Evolutionary conservation across 2,329 filamentous ascomycete genomes (phyloP), one percentile per base, ranked within the genome.

Genomic region (Aspergillus ruber): DNA sequence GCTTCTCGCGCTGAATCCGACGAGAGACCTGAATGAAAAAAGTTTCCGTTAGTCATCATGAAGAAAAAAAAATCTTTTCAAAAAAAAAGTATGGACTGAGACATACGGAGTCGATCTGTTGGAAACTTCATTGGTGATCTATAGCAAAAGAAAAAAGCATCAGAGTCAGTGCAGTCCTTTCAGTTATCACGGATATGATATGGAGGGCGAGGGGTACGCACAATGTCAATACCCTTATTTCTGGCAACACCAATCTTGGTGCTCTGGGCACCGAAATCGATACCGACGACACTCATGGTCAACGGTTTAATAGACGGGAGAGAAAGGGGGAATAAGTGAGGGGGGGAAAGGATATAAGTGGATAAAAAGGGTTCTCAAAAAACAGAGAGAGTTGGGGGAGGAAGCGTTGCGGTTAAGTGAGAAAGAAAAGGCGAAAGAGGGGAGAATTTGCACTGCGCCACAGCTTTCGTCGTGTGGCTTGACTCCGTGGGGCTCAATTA

Each of bases 91-190:
- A 21, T 21, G 50, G 32, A 47, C 42, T 48, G 46, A 39, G 46
- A 85, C 90, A 80, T 88, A 96, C 88, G 93, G 93, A 62, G 93
- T 98, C 53, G 89, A 84, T 74, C 93, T 86, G 81, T 98, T 97
- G 59, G 93, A 98, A 63, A 97, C 93, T 75, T 98, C 93, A 80
- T 98, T 98, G 77, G 89, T 86, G 70, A 98, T 95, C 90, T 95
- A 65, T 18, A 48, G 61, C 21, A n/a, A 15, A 45, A 48, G 45
- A 36, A 12, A 46, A 49, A 45, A 49, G 25, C 47, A 38, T 45
- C 29, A 42, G 32, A 42, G 57, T 57, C 44, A 59, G 56, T 48
- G 32, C 21, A 52, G 42, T 48, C 43, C 41, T 21, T 41, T 42
- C 15, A 35, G 10, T 6, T 13, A n/a, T 3, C n/a, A 35, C 23